Evolutionary conservation across 257 asterid species (phyloP), one percentile per base, ranked within the genome.

Genomic region (Petunia secreta): DNA sequence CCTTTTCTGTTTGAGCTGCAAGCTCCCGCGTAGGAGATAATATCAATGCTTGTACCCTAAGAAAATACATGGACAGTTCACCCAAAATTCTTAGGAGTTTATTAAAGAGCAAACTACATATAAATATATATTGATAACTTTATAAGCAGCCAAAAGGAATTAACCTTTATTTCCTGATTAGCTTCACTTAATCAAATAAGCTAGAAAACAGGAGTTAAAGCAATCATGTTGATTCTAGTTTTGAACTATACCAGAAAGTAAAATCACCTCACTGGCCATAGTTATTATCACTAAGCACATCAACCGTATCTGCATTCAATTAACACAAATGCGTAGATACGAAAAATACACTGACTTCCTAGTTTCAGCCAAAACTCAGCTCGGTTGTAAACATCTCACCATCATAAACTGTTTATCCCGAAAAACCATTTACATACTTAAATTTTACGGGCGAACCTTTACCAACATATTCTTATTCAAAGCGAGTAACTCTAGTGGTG

Each of bases 11-110:
- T 87, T 96, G 99, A 79, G 97, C 57, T 80, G 99, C 99, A 89
- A 96, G 83, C 90, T 96, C 99, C 87, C 99, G 90, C 39, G 98
- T 96, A 80, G 98, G 98, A 68, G 99, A 96, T 85, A 96, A 69
- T 80, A 96, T 94, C 90, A 96, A 87, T 75, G 97, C 98, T 82
- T 96, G 99, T 75, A 96, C 99, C 88, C 99, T 95, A 60, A 81
- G 63, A 34, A 63, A 59, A 67, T n/a, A 63, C 78, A 73, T 34
- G 36, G 46, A 25, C 44, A 11, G 52, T 34, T 34, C 78, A 50
- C 63, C 41, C 13, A 73, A n/a, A 10, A 34, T 50, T 73, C 13
- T 7, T 50, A 36, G 34, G 36, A 50, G 7, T 50, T 73, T 4
- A 50, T 50, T 41, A 73, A 73, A 50, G 0, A 34, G 36, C 46